Evolutionary conservation across 768 basidiomycete genomes (phyloP), one percentile per base, ranked within the genome.

Genomic region (Pisolithus orientalis): DNA sequence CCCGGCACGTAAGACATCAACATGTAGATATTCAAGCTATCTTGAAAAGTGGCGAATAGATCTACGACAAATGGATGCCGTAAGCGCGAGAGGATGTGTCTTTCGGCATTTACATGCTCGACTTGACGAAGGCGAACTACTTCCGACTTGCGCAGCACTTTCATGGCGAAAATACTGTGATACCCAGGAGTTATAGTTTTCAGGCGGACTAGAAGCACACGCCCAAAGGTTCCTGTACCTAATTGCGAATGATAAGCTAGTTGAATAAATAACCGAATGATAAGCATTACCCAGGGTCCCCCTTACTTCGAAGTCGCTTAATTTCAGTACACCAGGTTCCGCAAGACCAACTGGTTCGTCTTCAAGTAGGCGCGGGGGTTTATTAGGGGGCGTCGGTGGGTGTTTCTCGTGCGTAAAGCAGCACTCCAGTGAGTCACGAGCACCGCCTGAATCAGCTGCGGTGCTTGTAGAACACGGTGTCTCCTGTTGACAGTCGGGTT

Each of bases 11-110:
- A 95, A 47, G 92, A 94, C 74, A 98, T 84, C 55, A 99, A 75
- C 91, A 99, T 95, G 73, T 99, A 99, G 46, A 98, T 85, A 76
- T 99, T 98, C 62, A 93, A 73, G 63, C 86, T 86, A 70, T 99
- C 96, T 69, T 96, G 95, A 64, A 93, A 94, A 13, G 92, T 93
- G 39, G 88, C 90, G 64, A 90, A 95, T 57, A 99, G 83, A 62
- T 98, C 94, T 55, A 99, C 94, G 56, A 99, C 83, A 71, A 98
- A 98, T 2, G 94, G 94, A 65, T 98, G 94, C 44, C 86, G 83
- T 40, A 96, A 85, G 32, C 87, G 82, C 17, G 91, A 91, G 34
- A 99, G 83, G 58, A 98, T 98, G 62, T 86, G 85, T 21, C 94
- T 84, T 66, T 99, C 96, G 8, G 91, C 92, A 63, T 95, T 97